Base-by-base conservation (phyloP, 2,329 filamentous ascomycete genomes). In the Calonectria naviculata region DNA sequence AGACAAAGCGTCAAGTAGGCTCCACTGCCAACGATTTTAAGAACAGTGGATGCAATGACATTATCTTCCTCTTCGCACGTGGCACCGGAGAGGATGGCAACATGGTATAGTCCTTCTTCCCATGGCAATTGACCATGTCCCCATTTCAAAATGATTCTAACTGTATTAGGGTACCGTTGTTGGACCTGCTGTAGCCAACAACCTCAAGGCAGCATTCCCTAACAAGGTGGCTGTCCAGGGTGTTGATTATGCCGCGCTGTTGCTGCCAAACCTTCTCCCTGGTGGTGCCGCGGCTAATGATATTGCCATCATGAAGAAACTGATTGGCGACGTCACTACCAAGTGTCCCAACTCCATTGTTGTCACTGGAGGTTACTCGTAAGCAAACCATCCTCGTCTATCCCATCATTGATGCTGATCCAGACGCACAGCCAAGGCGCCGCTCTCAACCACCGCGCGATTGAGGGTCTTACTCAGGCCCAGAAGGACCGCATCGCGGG, bases 401-500 rank as follows among this genome's bases (percentile, higher is more conserved):
- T 41, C 9, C 7, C 7, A 13, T 3, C 10, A n/a, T n/a, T 8
- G 8, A 4, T 28, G 34, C 62, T 65, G 12, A 65, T 8, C 9
- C 19, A 21, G 9, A 12, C 9, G 13, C 12, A 41, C 34, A 65
- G 62, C 10, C 62, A 65, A 65, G 62, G 62, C 28, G 62, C 62
- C n/a, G 62, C 62, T 10, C 29, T 65, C 19, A 54, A 52, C 36
- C 62, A 65, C 46, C 62, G 62, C n/a, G 62, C 46, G 5, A 65
- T 65, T 54, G 62, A 65, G 19, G 24, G 19, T 26, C 62, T 31
- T 4, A 19, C 46, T 26, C n/a, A 36, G 24, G 62, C 44, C 15
- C 62, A 65, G 46, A 52, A 21, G 62, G 31, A 31, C 12, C 62
- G 62, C 62, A 65, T 65, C 34, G 62, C 62, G 15, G 62, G 34